Conservation (phyloP, 1,284 basidiomycete genomes). For the Waitea zeae region DNA sequence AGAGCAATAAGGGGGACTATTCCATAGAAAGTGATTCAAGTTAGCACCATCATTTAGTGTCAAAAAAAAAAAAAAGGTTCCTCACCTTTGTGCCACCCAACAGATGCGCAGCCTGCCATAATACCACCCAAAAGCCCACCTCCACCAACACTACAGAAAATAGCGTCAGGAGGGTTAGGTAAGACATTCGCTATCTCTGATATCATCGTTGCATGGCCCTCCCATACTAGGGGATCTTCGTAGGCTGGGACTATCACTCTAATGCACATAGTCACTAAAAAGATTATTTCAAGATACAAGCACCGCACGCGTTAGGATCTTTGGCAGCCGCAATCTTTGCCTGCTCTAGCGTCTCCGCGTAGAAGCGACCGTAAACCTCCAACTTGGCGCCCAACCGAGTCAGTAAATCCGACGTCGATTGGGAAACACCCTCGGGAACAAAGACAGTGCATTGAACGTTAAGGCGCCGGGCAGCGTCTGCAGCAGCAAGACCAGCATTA, state of each 20-base stretch:
- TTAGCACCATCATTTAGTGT: background rate
- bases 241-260: slow-evolving; percentile 55
- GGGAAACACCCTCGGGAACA: slow-evolving; percentile 33
- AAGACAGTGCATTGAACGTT: slow-evolving; percentile 46
- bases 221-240: slow-evolving; percentile 48
- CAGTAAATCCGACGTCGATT: slow-evolving; percentile 30
- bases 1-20: slow-evolving; percentile 50
- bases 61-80: slow-evolving; percentile 2
- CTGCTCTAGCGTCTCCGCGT: slow-evolving; percentile 32
- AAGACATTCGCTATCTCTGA: slow-evolving; percentile 27
- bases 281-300: background rate
- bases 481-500: slow-evolving; percentile 56
- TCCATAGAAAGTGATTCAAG: slow-evolving; percentile 1
- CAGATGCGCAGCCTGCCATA: slow-evolving; percentile 38
- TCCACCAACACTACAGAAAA: slow-evolving; percentile 64
- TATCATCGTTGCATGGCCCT: slow-evolving; percentile 57
- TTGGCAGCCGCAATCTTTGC: slow-evolving; percentile 24
- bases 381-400: slow-evolving; percentile 35
- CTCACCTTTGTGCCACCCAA: slow-evolving; percentile 51
- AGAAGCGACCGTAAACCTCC: slow-evolving; percentile 32
- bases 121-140: slow-evolving; percentile 54
- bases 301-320: slow-evolving; percentile 36
- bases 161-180: slow-evolving; percentile 32
- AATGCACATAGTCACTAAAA: slow-evolving; percentile 1
- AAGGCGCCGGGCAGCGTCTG: slow-evolving; percentile 37